These are phyloP conservation scores for Wickerhamiella vanderwaltii DNA, from an alignment of 805 yeast genomes.

Conservation along the genomic window DNA sequence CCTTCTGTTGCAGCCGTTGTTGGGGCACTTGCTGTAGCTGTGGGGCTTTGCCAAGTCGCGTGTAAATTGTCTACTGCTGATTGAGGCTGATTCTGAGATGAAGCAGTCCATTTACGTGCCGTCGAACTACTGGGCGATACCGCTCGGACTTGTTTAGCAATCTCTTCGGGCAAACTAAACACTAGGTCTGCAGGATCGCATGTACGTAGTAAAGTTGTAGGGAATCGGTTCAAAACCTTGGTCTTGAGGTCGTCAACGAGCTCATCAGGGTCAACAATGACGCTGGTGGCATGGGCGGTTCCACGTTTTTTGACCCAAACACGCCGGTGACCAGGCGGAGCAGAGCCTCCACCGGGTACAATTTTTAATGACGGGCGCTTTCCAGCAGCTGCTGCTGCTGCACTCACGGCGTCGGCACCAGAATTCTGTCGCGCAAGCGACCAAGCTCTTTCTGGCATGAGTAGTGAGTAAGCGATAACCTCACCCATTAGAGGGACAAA, in stretches of 20 bases:
- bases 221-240: conserved; percentile 49
- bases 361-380: conserved; percentile 3
- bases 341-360: conserved; percentile 1
- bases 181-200: conserved; percentile 58
- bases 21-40: neutral
- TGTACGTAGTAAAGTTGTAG: conserved; percentile 48
- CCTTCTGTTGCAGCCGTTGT: neutral
- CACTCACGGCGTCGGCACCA: conserved; percentile 7
- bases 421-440: conserved; percentile 9
- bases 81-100: neutral
- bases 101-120: neutral
- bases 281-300: conserved; percentile 48
- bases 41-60: neutral
- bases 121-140: neutral
- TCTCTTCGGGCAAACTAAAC: conserved; percentile 18
- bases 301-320: conserved; percentile 29
- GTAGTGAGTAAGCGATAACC: too few relatives aligned
- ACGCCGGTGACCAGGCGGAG: conserved; percentile 19
- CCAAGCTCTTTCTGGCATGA: conserved; percentile 9
- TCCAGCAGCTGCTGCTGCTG: conserved; percentile 10
- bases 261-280: conserved; percentile 47
- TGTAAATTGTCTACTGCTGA: neutral
- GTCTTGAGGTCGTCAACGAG: conserved; percentile 68
- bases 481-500: too few relatives aligned
- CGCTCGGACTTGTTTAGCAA: neutral